A percentile compares a stretch with the other conserved stretches of the same genome.
Evolutionary conservation across 1,284 basidiomycete genomes (phyloP).

Genomic region (Lentinula novae-zelandiae): DNA sequence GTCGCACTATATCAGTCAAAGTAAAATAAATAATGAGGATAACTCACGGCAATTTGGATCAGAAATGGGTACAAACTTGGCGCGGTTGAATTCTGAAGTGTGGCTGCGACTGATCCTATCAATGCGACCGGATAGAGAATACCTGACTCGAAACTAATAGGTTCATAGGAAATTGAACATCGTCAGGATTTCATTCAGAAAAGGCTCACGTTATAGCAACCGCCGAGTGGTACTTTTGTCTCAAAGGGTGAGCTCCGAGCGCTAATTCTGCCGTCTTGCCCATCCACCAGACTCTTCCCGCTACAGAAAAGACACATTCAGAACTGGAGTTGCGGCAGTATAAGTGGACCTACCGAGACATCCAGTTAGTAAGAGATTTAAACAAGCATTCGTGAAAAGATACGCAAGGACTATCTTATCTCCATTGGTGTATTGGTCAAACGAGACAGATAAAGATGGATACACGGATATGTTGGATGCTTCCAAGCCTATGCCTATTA

Average conservation of each 20-base stretch:
- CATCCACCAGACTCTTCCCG: slow-evolving; percentile 1
- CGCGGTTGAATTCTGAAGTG: neutral
- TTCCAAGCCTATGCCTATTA: neutral
- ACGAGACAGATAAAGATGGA: neutral
- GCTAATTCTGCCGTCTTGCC: neutral
- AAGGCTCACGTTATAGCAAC: neutral
- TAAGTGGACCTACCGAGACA: neutral
- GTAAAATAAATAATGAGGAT: neutral
- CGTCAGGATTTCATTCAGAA: too few relatives aligned
- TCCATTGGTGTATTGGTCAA: neutral
- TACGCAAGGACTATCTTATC: neutral
- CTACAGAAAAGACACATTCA: neutral
- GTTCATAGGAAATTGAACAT: neutral
- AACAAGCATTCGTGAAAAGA: neutral
- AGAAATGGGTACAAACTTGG: neutral
- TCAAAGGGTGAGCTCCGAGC: neutral
- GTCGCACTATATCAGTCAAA: neutral
- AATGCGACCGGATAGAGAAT: neutral
- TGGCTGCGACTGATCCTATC: neutral
- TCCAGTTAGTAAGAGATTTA: neutral
- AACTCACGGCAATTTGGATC: neutral
- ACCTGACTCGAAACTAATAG: neutral
- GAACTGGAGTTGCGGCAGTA: neutral
- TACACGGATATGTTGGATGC: neutral
- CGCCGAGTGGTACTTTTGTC: neutral